Evolutionary conservation across 2,329 filamentous ascomycete species (phyloP), one percentile per base, ranked within the genome.

Genomic region (Aspergillaceae sp.): DNA sequence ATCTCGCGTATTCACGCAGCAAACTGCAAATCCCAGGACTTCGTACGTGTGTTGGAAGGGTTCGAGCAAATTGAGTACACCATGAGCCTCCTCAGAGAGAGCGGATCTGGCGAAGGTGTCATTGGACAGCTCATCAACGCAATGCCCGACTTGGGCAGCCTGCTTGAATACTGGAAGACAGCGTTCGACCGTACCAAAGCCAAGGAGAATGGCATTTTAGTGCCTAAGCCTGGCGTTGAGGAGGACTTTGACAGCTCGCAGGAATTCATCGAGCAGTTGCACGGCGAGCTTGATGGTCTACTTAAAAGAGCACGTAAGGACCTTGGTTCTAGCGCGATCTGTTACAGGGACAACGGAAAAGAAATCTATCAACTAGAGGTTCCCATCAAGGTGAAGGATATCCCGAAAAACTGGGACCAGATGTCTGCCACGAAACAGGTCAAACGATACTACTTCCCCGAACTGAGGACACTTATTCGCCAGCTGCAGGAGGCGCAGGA

Each of bases 41-140:
- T 98, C 64, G 82, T 97, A 40, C 86, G 83, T 41, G 91, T 97
- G 0, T 74, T 98, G 0, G 90, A 97, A 65, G 92, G 92, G 0
- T 98, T 96, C 56, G 92, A 97, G 70, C 91, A 96, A 67, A 97
- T 98, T 40, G 89, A 96, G 52, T 92, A 95, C 64, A 94, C 90
- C 1, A 87, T 95, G 77, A 79, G 81, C 43, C 75, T 97, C 26
- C 76, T 97, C 1, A 75, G 78, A 41, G 77, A 83, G 6, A 86
- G 86, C 56, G 80, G 83, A 44, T 79, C 83, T n/a, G 86, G 84
- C 2, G 84, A 88, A 42, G 86, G 88, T 2, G 77, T 97, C 2
- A 84, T 98, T 37, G 86, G 89, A 47, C 83, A 89, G 44, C 78
- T 98, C 35, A 81, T 97, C 38, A 71, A 79, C 0, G 77, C 84